These are phyloP conservation scores for Melaleuca quinquenervia DNA, from an alignment of 345 rosid genomes.

Conservation along the genomic window DNA sequence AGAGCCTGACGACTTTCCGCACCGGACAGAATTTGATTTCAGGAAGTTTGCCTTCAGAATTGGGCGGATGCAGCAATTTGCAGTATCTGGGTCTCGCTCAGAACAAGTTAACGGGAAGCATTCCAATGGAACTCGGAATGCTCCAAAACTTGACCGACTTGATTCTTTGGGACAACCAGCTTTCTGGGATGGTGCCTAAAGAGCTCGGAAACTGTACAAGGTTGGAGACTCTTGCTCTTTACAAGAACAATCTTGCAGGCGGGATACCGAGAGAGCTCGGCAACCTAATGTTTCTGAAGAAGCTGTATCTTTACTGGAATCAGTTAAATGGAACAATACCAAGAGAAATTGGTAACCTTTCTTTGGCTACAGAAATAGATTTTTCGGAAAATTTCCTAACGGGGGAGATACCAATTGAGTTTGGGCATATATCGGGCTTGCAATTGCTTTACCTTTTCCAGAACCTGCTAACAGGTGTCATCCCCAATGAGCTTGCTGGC, in stretches of 20 bases:
- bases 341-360: slow-evolving; percentile 68
- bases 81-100: slow-evolving; percentile 81
- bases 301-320: slow-evolving; percentile 64
- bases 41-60: slow-evolving; percentile 66
- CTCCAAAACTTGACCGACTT: slow-evolving; percentile 43
- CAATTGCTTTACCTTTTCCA: slow-evolving; percentile 72
- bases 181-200: slow-evolving; percentile 58
- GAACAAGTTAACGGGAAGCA: slow-evolving; percentile 42
- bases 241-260: slow-evolving; percentile 70
- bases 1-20: slow-evolving; percentile 41
- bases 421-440: slow-evolving; percentile 45
- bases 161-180: slow-evolving; percentile 65
- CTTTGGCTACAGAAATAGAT: slow-evolving; percentile 58
- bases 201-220: slow-evolving; percentile 69
- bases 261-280: slow-evolving; percentile 59
- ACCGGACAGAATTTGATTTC: slow-evolving; percentile 85
- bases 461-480: slow-evolving; percentile 54
- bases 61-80: slow-evolving; percentile 58
- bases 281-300: slow-evolving; percentile 23
- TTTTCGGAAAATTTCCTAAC: slow-evolving; percentile 68
- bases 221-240: slow-evolving; percentile 54
- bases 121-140: slow-evolving; percentile 72
- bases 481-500: slow-evolving; percentile 59
- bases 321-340: slow-evolving; percentile 65
- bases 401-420: slow-evolving; percentile 67